Percentiles rank a stretch among this genome's conserved stretches.
Evolutionary conservation across 108 stramenopile species (phyloP).

Genomic region (Mayamaea pseudoterrestris): DNA sequence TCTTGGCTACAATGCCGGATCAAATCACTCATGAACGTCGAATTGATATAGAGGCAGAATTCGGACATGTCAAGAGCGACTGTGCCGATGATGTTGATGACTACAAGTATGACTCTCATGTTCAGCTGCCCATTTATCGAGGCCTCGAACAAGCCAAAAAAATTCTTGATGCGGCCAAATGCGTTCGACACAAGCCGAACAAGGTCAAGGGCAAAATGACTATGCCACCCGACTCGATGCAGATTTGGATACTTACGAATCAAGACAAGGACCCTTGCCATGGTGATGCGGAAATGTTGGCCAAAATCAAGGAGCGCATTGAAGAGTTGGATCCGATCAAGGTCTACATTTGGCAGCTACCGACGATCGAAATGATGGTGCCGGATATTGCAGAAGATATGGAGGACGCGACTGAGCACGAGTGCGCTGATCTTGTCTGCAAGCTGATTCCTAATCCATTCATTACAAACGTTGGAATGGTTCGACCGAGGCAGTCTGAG

Average conservation of each 20-base stretch:
- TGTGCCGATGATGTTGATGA: background rate
- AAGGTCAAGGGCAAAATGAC: too few species aligned
- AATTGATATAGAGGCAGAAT: background rate
- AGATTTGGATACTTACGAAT: conserved; percentile 73
- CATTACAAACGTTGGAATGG: background rate
- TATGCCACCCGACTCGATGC: conserved; percentile 36
- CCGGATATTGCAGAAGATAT: conserved; percentile 7
- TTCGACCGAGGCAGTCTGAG: conserved; percentile 10
- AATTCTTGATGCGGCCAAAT: conserved; percentile 38
- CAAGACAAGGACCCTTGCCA: conserved; percentile 36
- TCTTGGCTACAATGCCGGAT: conserved; percentile 18
- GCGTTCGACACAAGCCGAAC: conserved; percentile 15
- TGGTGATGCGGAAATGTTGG: conserved; percentile 15
- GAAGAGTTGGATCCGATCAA: conserved; percentile 40
- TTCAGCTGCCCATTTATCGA: background rate
- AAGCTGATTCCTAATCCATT: background rate
- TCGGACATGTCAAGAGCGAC: background rate
- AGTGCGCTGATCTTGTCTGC: background rate
- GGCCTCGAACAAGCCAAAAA: conserved; percentile 33
- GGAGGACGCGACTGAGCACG: background rate
- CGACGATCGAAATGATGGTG: conserved; percentile 14
- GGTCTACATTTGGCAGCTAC: conserved; percentile 51
- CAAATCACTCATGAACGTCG: conserved; percentile 7
- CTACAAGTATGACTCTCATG: conserved; percentile 1
- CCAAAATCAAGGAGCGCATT: conserved; percentile 21